These are phyloP conservation scores for Nakazawaea ishiwadae DNA, from an alignment of 805 yeast species.

Conservation along the genomic window DNA sequence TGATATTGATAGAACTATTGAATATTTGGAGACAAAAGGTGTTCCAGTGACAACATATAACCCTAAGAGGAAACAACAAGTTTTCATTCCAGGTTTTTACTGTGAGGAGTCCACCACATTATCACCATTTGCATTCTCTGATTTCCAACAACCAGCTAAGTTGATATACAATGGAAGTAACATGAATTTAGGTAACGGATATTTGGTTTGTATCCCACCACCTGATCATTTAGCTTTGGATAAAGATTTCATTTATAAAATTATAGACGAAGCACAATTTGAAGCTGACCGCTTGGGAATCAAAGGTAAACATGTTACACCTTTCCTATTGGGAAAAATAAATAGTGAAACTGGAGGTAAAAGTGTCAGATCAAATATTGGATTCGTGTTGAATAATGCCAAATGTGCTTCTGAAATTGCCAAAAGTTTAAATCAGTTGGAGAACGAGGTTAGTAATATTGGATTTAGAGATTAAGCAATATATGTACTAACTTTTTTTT, in stretches of 20 bases:
- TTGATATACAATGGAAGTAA: slow-evolving; percentile 44
- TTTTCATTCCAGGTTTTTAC: slow-evolving; percentile 76
- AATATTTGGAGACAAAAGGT: slow-evolving; percentile 86
- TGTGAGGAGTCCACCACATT: slow-evolving; percentile 67
- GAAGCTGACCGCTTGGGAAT: slow-evolving; percentile 53
- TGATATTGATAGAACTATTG: slow-evolving; percentile 78
- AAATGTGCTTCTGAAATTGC: slow-evolving; percentile 66
- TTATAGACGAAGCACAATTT: slow-evolving; percentile 53
- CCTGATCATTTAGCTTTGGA: slow-evolving; percentile 60
- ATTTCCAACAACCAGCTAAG: slow-evolving; percentile 55
- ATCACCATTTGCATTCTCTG: slow-evolving; percentile 63
- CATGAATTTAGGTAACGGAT: slow-evolving; percentile 61
- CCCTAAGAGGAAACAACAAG: slow-evolving; percentile 25
- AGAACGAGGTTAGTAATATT: slow-evolving; percentile 17
- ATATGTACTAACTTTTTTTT: slow-evolving; percentile 1
- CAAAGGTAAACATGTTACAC: slow-evolving; percentile 73
- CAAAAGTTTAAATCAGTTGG: slow-evolving; percentile 35
- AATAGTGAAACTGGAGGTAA: slow-evolving; percentile 65
- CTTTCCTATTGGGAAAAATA: slow-evolving; percentile 63
- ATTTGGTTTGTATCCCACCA: slow-evolving; percentile 78
- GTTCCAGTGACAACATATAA: slow-evolving; percentile 68
- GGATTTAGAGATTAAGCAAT: slow-evolving; percentile 7
- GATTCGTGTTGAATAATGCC: slow-evolving; percentile 77
- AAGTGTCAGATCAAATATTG: slow-evolving; percentile 66
- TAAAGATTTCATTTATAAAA: slow-evolving; percentile 41